phyloP scores from a whole-genome alignment of 345 rosid species.

The Reutealis trisperma region DNA sequence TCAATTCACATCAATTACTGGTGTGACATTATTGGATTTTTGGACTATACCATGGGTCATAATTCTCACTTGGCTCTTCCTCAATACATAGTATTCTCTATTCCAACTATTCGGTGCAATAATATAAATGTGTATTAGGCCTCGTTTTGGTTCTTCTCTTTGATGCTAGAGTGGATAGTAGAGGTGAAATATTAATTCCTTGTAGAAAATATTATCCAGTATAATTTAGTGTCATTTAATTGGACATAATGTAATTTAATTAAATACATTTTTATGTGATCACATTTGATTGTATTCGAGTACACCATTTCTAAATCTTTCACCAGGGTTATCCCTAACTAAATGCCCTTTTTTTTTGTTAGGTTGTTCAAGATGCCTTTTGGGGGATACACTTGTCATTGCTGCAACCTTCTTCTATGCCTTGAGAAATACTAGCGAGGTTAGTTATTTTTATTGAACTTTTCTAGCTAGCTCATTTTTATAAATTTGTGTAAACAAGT shows the following conservation, averaged over 20 bases:
- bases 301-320: background rate
- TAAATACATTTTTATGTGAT: too few relatives aligned
- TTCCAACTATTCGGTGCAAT: conserved; percentile 55
- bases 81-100: conserved; percentile 47
- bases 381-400: conserved; percentile 49
- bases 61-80: conserved; percentile 47
- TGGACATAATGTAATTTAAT: too few relatives aligned
- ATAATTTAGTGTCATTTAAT: too few relatives aligned
- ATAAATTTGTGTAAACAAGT: too few relatives aligned
- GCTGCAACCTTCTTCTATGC: conserved; percentile 46
- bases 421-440: conserved; percentile 57
- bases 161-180: conserved; percentile 53
- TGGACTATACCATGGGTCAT: conserved; percentile 55
- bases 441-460: background rate
- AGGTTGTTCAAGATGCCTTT: conserved; percentile 48
- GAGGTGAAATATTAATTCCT: conserved; percentile 35
- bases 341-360: background rate
- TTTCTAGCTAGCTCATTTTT: too few relatives aligned
- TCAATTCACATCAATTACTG: conserved; percentile 57
- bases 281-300: too few relatives aligned
- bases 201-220: too few relatives aligned
- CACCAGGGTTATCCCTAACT: too few relatives aligned
- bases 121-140: conserved; percentile 47
- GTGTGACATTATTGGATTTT: conserved; percentile 59
- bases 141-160: conserved; percentile 58